Percentiles rank a stretch among this genome's conserved stretches.
Conservation (phyloP, 495 filamentous ascomycete genomes). For the Trichoderma orchidacearum region DNA sequence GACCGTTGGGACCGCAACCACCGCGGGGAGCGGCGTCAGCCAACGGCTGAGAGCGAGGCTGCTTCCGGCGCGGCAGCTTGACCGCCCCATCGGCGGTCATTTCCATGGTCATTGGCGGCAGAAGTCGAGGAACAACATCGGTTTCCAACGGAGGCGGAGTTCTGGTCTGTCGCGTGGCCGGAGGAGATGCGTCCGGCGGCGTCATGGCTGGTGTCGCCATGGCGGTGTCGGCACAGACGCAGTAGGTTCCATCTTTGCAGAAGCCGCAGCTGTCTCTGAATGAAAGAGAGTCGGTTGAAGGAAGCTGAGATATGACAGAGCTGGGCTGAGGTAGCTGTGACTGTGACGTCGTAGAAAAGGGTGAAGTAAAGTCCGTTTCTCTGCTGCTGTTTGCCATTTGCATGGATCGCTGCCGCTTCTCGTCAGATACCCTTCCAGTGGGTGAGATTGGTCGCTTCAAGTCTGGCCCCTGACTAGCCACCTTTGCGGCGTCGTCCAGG, state of each 20-base stretch:
- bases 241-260: slow-evolving; percentile 72
- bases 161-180: slow-evolving; percentile 32
- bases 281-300: slow-evolving; percentile 8
- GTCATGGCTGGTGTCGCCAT: slow-evolving; percentile 6
- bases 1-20: slow-evolving; percentile 51
- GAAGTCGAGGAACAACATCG: slow-evolving; percentile 24
- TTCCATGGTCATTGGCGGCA: slow-evolving; percentile 30
- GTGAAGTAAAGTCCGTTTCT: slow-evolving; percentile 65
- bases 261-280: slow-evolving; percentile 66
- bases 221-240: slow-evolving; percentile 56
- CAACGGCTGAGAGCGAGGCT: background rate
- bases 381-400: slow-evolving; percentile 22
- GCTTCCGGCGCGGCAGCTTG: slow-evolving; percentile 28
- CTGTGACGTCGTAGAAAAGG: slow-evolving; percentile 27
- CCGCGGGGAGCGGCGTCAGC: background rate
- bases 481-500: slow-evolving; percentile 40
- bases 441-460: slow-evolving; percentile 25
- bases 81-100: slow-evolving; percentile 31
- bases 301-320: background rate
- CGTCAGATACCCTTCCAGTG: slow-evolving; percentile 35
- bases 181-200: slow-evolving; percentile 33
- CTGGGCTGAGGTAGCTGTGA: background rate
- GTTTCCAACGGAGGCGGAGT: slow-evolving; percentile 60
- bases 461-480: slow-evolving; percentile 6
- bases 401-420: slow-evolving; percentile 35